Evolutionary conservation across 208 protist genomes (phyloP), one percentile per base, ranked within the genome.

Genomic region (Trypanosoma avium): DNA sequence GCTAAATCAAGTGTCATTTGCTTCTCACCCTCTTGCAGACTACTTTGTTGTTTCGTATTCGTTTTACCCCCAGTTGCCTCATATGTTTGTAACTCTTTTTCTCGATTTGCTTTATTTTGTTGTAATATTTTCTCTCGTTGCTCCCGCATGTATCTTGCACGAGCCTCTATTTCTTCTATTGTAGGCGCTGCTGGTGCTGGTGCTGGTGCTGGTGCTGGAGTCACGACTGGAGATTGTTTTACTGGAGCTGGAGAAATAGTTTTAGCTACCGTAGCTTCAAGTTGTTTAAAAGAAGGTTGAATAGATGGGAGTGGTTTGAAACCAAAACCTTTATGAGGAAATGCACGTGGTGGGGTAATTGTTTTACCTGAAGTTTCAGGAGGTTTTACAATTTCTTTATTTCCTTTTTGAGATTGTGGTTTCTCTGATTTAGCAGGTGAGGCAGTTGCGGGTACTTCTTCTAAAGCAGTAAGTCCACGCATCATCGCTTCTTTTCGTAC

Each of bases 1-100:
- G 85, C 88, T 36, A 95, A 83, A 32, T 92, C 85, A 12, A 95
- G 60, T 5, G 81, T 95, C 61, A 95, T 68, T 45, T 92, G 73
- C 52, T 82, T 82, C 36, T 70, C 70, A 21, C 52, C 61, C 33
- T 60, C 54, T 26, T 70, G 63, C 9, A 60, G 26, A 32, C 58
- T 61, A 22, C 43, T 65, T 26, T 35, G n/a, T 32, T 69, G n/a
- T 32, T 69, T 61, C 1, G 27, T 4, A 3, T 58, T 45, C 29
- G 21, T 7, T 29, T 62, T 12, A 22, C 29, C 26, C 13, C 35
- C 33, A 7, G 55, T 62, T 42, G 48, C 64, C 46, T 65, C 75
- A 45, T 83, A 96, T 15, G 86, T 67, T 29, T 75, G 57, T 9
- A 96, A 70, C 62, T 92, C 82, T 53, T 88, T 69, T 57, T 94